Evolutionary conservation across 495 filamentous ascomycete genomes (phyloP).

Genomic region (Lophiotrema nucula): DNA sequence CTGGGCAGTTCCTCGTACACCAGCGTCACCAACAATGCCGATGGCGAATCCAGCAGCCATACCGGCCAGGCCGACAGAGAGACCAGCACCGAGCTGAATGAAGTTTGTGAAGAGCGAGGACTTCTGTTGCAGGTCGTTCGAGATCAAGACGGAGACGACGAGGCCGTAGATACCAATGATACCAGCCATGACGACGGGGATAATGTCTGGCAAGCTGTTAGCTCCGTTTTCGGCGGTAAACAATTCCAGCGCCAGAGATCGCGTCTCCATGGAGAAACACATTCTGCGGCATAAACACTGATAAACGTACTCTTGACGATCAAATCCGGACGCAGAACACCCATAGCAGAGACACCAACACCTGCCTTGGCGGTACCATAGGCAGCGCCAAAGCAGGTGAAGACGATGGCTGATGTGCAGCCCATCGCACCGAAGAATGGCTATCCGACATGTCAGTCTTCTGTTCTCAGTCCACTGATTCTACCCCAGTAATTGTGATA

Average conservation of each 20-base stretch:
- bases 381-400: constrained; percentile 97
- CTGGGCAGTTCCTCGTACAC: constrained; percentile 97
- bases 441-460: constrained; percentile 49
- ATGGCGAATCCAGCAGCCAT: constrained; percentile 97
- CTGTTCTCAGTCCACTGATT: neutral
- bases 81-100: constrained; percentile 95
- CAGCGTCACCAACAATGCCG: constrained; percentile 98
- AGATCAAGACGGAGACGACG: constrained; percentile 97
- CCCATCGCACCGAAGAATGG: constrained; percentile 99
- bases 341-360: constrained; percentile 97
- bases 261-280: no score
- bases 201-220: constrained; percentile 68
- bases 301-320: constrained; percentile 95
- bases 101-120: constrained; percentile 89
- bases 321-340: constrained; percentile 94
- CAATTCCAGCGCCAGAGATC: no score
- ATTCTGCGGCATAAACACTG: no score
- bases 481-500: no score
- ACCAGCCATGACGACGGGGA: constrained; percentile 99
- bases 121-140: constrained; percentile 80
- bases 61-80: constrained; percentile 94
- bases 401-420: constrained; percentile 96
- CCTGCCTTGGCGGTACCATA: constrained; percentile 99
- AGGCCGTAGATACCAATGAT: constrained; percentile 99
- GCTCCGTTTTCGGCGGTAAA: no score